Evolutionary conservation across 1,284 basidiomycete genomes (phyloP), one percentile per base, ranked within the genome.

Genomic region (Marasmius oreades): DNA sequence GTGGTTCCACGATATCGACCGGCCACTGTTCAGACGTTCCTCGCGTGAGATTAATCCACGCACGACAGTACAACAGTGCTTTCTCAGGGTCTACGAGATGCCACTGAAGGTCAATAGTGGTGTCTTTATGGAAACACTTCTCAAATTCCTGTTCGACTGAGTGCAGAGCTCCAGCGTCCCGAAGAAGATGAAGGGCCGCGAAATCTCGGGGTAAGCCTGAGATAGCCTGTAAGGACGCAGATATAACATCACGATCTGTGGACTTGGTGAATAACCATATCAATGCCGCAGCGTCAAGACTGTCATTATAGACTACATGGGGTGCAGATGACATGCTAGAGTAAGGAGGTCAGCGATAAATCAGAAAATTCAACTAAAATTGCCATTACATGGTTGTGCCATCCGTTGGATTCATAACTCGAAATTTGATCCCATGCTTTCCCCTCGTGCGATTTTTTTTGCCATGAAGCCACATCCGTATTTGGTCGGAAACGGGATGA

Each of bases 21-120:
- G 74, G 74, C 72, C 73, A 75, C 37, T 67, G 64, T 42, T 68
- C 63, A 1, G 59, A 58, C 4, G 69, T 71, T 18, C 69, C 70
- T 43, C 70, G 67, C 0, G 70, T 73, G 55, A 74, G 59, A 24
- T 67, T 66, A 56, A 76, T 67, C 74, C 74, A 76, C 16, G 72
- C 69, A 23, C 70, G 68, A 59, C 73, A 75, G 54, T 71, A 74
- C 36, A 69, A 61, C 56, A 65, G 67, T 11, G 73, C 73, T 4
- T 56, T 63, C 6, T 70, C 64, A 1, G 68, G 55, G 51, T 76
- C 69, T 3, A 66, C 61, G 3, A 73, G 61, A 52, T 72, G 67
- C 71, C 74, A 76, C 33, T 70, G 66, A 11, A 67, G 58, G 54
- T 69, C 70, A 10, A 71, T 61, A 5, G 71, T 71, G 11, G 64